Conservation (phyloP, 169 alveolate species). For the Prorocentrum cordatum region DNA sequence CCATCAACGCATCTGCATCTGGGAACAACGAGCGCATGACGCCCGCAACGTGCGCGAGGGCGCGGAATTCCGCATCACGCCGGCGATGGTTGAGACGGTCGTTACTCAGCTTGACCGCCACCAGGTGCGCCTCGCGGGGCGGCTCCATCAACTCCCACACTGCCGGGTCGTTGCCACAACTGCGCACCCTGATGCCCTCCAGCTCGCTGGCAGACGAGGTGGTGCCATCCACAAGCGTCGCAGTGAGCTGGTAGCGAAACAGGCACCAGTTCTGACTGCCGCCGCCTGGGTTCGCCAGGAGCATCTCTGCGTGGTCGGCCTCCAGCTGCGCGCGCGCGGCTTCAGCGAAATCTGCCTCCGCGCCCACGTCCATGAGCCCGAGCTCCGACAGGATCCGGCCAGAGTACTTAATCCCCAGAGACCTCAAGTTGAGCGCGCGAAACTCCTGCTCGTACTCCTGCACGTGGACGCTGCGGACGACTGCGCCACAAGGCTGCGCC, state of each 20-base stretch:
- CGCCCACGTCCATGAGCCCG: constrained; percentile 12
- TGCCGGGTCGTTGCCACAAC: constrained; percentile 47
- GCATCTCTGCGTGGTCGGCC: neutral
- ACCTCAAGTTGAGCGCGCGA: neutral
- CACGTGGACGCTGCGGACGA: constrained; percentile 32
- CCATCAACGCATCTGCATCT: constrained; percentile 32
- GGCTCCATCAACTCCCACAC: constrained; percentile 39
- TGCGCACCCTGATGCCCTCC: constrained; percentile 31
- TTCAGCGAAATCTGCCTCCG: neutral
- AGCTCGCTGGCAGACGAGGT: constrained; percentile 23
- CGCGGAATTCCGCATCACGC: constrained; percentile 45
- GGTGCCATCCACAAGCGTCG: neutral
- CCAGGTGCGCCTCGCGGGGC: constrained; percentile 47
- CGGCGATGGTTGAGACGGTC: constrained; percentile 56
- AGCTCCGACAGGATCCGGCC: constrained; percentile 25
- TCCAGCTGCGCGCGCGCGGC: constrained; percentile 22
- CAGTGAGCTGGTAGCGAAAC: constrained; percentile 19
- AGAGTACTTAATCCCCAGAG: constrained; percentile 44
- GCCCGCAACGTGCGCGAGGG: constrained; percentile 45
- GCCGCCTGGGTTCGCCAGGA: constrained; percentile 18
- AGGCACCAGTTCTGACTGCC: constrained; percentile 69
- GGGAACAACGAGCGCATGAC: constrained; percentile 24
- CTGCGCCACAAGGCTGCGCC: constrained; percentile 9
- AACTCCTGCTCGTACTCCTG: constrained; percentile 29
- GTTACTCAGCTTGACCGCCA: constrained; percentile 35